Conservation (phyloP, 2,329 filamentous ascomycete genomes). For the Thelonectria olida region DNA sequence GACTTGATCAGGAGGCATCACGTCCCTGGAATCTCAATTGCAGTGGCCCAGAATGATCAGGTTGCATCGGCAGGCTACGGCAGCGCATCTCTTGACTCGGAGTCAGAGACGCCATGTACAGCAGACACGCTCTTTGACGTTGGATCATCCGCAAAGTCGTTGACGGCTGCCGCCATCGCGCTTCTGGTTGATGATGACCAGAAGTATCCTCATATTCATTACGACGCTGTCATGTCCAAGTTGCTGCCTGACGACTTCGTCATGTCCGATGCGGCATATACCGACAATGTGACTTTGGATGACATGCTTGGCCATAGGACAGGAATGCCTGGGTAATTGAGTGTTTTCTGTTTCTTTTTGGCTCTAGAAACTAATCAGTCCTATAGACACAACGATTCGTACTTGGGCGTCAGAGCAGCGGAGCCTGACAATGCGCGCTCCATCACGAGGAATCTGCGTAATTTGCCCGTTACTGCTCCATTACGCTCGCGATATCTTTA, state of each 20-base stretch:
- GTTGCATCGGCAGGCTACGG: conserved; percentile 37
- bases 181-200: conserved; percentile 36
- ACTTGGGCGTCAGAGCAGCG: conserved; percentile 25
- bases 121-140: conserved; percentile 41
- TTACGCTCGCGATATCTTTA: conserved; percentile 37
- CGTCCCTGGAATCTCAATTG: conserved; percentile 38
- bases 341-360: neutral
- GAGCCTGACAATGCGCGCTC: conserved; percentile 34
- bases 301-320: conserved; percentile 39
- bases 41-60: conserved; percentile 26
- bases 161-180: conserved; percentile 39
- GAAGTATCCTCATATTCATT: conserved; percentile 32
- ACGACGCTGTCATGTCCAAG: conserved; percentile 35
- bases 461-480: conserved; percentile 35
- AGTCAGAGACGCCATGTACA: conserved; percentile 24
- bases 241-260: conserved; percentile 41
- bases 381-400: conserved; percentile 37
- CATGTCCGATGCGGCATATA: conserved; percentile 31
- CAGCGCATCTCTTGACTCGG: conserved; percentile 28
- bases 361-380: neutral
- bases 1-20: conserved; percentile 31
- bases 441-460: conserved; percentile 40
- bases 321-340: conserved; percentile 33
- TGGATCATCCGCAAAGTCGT: conserved; percentile 39
- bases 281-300: conserved; percentile 33